Base-by-base conservation (phyloP, 306 rosid species). In the Urtica urens region DNA sequence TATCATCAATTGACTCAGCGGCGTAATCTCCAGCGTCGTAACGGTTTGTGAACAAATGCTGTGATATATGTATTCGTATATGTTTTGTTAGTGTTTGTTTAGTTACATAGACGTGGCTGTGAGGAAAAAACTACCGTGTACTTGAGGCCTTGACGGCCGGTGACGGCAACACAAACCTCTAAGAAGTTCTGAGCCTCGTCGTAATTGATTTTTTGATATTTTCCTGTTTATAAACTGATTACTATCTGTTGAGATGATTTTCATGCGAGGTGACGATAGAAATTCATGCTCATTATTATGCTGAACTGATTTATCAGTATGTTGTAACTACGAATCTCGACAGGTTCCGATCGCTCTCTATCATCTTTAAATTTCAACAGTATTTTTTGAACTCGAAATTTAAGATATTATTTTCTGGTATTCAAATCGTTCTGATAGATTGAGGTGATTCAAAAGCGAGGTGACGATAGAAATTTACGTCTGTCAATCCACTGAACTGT, bases 141-240 rank as follows among this genome's bases (percentile, higher is more conserved):
- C 40, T 4, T 1, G 40, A 35, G 40, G 40, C 40, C 10, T 35
- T 35, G n/a, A 1, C 10, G 10, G 40, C n/a, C 40, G 10, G 4
- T 35, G 40, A 35, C 40, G 40, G 40, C 40, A 10, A 35, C 40
- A 35, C 40, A 35, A 35, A 1, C 40, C 40, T 35, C 40, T 35
- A 35, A 35, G 40, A 35, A 35, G 40, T 35, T 35, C 40, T 35
- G 40, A 35, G 40, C 40, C n/a, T 12, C n/a, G n/a, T 35, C 40
- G 5, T 2, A 1, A 35, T 4, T 35, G 2, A 35, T 35, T 35
- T 35, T 35, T 35, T 15, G 10, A 2, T 35, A 10, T 35, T 35
- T 12, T 10, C 10, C 10, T 35, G 10, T 35, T 10, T 35, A 1
- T 5, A 10, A 10, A 1, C n/a, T 35, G 10, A 10, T 35, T 35